Evolutionary conservation across 192 early-diverging fungal species (phyloP), one percentile per base, ranked within the genome.

Genomic region (Backusella tuberculispora): DNA sequence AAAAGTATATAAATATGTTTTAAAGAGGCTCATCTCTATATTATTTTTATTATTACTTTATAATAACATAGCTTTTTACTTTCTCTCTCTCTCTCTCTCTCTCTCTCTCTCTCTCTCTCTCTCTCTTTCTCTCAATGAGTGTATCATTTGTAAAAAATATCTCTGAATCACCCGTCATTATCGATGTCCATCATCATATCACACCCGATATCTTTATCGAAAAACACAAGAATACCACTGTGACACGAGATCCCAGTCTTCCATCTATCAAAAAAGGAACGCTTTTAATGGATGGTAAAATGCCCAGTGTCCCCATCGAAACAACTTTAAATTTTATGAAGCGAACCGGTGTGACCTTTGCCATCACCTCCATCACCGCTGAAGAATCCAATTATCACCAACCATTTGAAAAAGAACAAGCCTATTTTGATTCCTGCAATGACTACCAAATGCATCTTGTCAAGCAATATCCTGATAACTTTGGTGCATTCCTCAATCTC

Each of bases 131-230:
- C 29, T 34, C 2, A 34, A 34, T 34, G 29, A 34, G 29, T 2
- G 29, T 34, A 34, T 34, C 29, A 34, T 34, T 34, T 34, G 29
- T 34, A 34, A 34, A 34, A 34, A 34, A 34, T 34, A 34, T 34
- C 29, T 34, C 29, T 2, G 29, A 34, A 0, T 60, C 53, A 26
- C 53, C 53, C 26, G n/a, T 60, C 3, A 60, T 60, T 3, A 60
- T 60, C 24, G 53, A 60, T 26, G 53, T 60, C 3, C 53, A 60
- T 60, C 53, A 60, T 60, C 53, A 60, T 9, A 60, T 60, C 8
- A 60, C 19, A 12, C 53, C 53, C 13, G 53, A 60, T 60, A 19
- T 60, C 21, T 60, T 60, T 26, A 2, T 60, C 5, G 53, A 60
- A 8, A 60, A 60, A 5, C 10, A 26, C 53, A 60, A 26, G 26